phyloP scores from a whole-genome alignment of 2,329 filamentous ascomycete species.

The Seiridium cupressi region DNA sequence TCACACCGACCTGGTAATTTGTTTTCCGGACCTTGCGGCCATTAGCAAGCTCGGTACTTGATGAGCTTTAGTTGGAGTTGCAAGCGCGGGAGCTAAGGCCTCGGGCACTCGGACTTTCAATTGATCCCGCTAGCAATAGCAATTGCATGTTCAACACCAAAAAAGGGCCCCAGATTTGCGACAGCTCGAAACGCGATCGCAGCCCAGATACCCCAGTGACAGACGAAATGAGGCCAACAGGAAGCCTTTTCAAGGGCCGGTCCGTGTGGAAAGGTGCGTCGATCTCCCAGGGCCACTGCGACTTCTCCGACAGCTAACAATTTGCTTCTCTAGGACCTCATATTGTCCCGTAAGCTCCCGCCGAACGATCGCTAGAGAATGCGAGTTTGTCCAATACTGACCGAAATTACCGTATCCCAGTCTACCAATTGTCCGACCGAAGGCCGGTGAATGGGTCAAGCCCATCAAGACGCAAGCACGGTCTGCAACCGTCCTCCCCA shows the following conservation, averaged over 20 bases:
- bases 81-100: no score
- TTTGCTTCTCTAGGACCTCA: constrained; percentile 56
- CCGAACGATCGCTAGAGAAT: no score
- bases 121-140: background rate
- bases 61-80: no score
- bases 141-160: background rate
- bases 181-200: constrained; percentile 10
- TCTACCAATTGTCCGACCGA: constrained; percentile 62
- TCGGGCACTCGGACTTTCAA: background rate
- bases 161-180: constrained; percentile 11
- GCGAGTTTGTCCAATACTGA: background rate
- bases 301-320: background rate
- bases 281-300: background rate
- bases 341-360: constrained; percentile 62
- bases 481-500: constrained; percentile 84
- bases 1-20: no score
- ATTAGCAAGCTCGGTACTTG: no score
- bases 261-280: constrained; percentile 32
- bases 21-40: no score
- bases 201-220: background rate
- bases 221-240: constrained; percentile 32
- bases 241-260: constrained; percentile 32
- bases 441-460: constrained; percentile 59
- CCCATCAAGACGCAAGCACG: constrained; percentile 86
- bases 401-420: constrained; percentile 27